Percentiles rank a stretch among this genome's conserved stretches.
Conservation (phyloP, 495 filamentous ascomycete species). For the Opeltia flavorubescens region DNA sequence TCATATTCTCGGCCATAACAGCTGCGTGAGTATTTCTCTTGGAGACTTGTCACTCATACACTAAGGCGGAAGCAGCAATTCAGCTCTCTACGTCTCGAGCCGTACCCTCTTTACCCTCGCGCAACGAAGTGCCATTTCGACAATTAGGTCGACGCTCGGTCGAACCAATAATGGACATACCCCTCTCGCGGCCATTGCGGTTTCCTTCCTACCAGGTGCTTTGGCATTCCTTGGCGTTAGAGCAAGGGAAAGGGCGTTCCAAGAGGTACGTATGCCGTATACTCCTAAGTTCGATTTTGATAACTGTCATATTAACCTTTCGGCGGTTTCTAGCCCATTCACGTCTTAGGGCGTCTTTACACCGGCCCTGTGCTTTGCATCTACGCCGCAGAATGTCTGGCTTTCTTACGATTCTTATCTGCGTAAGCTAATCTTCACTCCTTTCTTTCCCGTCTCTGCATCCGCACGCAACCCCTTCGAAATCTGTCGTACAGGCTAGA, state of each 20-base stretch:
- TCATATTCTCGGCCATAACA: slow-evolving; percentile 18
- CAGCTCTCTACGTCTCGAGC: slow-evolving; percentile 28
- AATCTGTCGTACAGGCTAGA: background rate
- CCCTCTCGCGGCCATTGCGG: slow-evolving; percentile 24
- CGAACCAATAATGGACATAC: slow-evolving; percentile 26
- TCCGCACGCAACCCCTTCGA: background rate
- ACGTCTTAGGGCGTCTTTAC: slow-evolving; percentile 20
- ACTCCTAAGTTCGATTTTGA: no score
- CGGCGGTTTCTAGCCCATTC: slow-evolving; percentile 21
- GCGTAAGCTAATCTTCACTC: slow-evolving; percentile 15
- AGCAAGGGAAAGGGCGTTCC: slow-evolving; percentile 18
- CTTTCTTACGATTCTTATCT: slow-evolving; percentile 27
- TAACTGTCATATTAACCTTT: no score
- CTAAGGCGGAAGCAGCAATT: slow-evolving; percentile 13
- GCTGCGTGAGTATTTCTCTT: slow-evolving; percentile 6
- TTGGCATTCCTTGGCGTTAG: slow-evolving; percentile 19
- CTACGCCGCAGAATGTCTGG: slow-evolving; percentile 28
- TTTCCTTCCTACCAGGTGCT: slow-evolving; percentile 12
- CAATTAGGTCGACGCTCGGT: slow-evolving; percentile 22
- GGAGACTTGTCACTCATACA: slow-evolving; percentile 1
- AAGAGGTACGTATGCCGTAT: slow-evolving; percentile 17
- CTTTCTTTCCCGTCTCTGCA: background rate
- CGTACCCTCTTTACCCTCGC: slow-evolving; percentile 28
- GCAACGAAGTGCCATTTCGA: slow-evolving; percentile 15
- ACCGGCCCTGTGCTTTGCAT: slow-evolving; percentile 24